A percentile compares a stretch with the other conserved stretches of the same genome.
Evolutionary conservation across 345 rosid species (phyloP).

Genomic region (Eutrema yunnanense): DNA sequence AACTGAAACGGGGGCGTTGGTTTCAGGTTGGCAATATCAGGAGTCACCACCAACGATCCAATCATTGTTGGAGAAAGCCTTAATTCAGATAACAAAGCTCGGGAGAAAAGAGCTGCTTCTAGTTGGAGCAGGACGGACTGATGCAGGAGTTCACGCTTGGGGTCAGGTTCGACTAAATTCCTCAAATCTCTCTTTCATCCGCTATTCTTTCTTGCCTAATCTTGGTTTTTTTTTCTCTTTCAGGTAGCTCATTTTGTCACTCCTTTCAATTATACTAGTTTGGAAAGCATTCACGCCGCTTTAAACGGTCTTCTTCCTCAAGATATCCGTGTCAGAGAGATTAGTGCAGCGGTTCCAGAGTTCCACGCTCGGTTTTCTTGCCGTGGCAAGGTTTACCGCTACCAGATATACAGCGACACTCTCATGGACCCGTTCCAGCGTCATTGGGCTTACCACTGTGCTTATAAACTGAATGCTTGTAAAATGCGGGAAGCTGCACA

Average conservation of each 20-base stretch:
- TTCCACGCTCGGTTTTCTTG: slow-evolving; percentile 90
- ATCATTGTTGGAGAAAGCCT: slow-evolving; percentile 64
- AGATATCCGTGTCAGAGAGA: slow-evolving; percentile 77
- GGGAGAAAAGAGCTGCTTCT: slow-evolving; percentile 55
- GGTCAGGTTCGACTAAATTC: slow-evolving; percentile 62
- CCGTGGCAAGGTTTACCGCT: slow-evolving; percentile 63
- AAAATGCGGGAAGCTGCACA: slow-evolving; percentile 69
- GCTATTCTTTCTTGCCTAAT: neutral
- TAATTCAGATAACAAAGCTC: slow-evolving; percentile 59
- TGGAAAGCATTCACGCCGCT: slow-evolving; percentile 67
- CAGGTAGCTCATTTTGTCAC: slow-evolving; percentile 95
- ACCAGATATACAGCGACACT: slow-evolving; percentile 67
- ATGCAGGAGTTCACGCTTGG: slow-evolving; percentile 94
- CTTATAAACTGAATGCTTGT: slow-evolving; percentile 51
- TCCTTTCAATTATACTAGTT: slow-evolving; percentile 66
- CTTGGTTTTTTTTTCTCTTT: neutral
- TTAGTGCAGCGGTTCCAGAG: slow-evolving; percentile 64
- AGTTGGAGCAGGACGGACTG: slow-evolving; percentile 90
- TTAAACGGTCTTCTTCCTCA: slow-evolving; percentile 80
- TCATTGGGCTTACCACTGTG: slow-evolving; percentile 53
- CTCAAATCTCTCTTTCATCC: neutral
- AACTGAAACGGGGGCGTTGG: neutral
- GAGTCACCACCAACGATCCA: slow-evolving; percentile 80
- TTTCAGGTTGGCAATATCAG: slow-evolving; percentile 93
- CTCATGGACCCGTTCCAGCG: slow-evolving; percentile 87